Evolutionary conservation across 2,329 filamentous ascomycete genomes (phyloP), one percentile per base, ranked within the genome.

Genomic region (Trichoderma lentiforme): DNA sequence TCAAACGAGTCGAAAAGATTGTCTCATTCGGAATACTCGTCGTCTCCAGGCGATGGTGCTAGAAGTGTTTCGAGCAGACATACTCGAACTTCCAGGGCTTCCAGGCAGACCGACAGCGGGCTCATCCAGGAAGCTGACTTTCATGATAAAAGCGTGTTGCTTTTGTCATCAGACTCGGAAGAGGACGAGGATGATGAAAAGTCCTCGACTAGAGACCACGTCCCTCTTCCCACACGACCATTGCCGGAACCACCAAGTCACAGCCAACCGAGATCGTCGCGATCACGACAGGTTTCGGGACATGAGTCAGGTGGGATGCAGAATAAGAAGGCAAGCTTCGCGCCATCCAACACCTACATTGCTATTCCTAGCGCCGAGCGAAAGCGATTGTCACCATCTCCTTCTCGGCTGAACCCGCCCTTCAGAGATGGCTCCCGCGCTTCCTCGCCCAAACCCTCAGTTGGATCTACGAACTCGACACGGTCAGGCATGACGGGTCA

Each of bases 161-260:
- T 87, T 1, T 82, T 90, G 1, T 89, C 87, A 1, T 89, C 87
- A 0, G 87, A 89, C 73, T 89, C 87, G 0, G 88, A 89, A 71
- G 86, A 86, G 6, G 86, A 86, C 4, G 84, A 85, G 1, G 74
- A 75, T 6, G 76, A 76, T 21, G 58, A 71, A 4, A 74, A 75
- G 3, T 69, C 77, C 0, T 71, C 76, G 5, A 56, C 70, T 5
- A 56, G n/a, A 30, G 68, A 70, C 53, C 75, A 78, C 12, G 72
- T 75, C 6, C 79, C 79, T 12, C 75, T 76, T 24, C 75, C 77
- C 3, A 74, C 75, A 21, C 76, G 78, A 51, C 74, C 75, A 30
- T 72, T 73, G 24, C 78, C 78, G 3, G 77, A 79, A 36, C 61
- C 28, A 73, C 70, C 56, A 53, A 43, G 57, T 61, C 32, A 63